phyloP scores from a whole-genome alignment of 169 alveolate species.

The Cryptosporidium sp. region DNA sequence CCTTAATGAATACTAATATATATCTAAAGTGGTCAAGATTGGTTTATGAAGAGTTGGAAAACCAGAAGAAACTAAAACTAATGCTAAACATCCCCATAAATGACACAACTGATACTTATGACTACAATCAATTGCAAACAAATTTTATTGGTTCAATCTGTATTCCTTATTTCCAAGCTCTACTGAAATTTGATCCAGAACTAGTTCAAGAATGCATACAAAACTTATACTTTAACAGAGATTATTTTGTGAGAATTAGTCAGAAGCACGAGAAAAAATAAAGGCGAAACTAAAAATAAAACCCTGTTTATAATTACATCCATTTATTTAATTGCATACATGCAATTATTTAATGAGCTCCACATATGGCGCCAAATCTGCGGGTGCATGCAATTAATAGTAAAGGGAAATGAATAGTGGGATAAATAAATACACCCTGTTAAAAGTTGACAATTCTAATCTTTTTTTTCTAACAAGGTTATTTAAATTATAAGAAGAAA shows the following conservation, averaged over 20 bases:
- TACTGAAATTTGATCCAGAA: slow-evolving; percentile 23
- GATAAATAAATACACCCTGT: slow-evolving; percentile 15
- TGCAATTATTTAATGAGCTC: neutral
- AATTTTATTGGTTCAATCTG: slow-evolving; percentile 4
- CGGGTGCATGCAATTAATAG: slow-evolving; percentile 6
- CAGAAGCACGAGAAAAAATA: neutral
- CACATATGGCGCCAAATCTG: slow-evolving; percentile 19
- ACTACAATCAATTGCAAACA: neutral
- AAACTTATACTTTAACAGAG: slow-evolving; percentile 28
- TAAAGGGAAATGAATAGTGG: neutral
- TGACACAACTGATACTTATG: neutral
- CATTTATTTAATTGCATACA: slow-evolving; percentile 16
- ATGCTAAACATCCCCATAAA: slow-evolving; percentile 7
- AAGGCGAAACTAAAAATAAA: neutral
- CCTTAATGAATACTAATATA: slow-evolving; percentile 33
- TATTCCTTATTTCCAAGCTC: slow-evolving; percentile 19
- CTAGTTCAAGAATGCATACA: slow-evolving; percentile 49
- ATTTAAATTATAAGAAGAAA: neutral
- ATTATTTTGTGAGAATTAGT: neutral
- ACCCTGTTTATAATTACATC: neutral
- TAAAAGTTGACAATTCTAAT: neutral
- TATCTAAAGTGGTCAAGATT: slow-evolving; percentile 46
- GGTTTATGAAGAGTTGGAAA: slow-evolving; percentile 27
- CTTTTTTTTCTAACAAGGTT: neutral
- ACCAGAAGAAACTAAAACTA: slow-evolving; percentile 14